Evolutionary conservation across 2,329 filamentous ascomycete species (phyloP).

Genomic region (Phyllachora maydis): DNA sequence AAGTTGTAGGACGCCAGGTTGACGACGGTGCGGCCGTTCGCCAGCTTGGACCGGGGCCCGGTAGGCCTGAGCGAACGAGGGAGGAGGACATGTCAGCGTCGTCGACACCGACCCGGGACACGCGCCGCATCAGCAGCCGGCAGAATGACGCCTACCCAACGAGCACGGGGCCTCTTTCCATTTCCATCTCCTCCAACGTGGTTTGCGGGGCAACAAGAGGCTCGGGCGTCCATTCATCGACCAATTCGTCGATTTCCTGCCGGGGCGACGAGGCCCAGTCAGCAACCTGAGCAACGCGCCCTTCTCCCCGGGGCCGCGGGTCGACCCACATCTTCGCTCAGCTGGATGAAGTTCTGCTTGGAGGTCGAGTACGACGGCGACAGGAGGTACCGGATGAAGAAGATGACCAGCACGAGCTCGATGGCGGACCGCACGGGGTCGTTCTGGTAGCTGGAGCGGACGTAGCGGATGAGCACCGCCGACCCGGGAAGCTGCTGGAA

Average conservation of each 20-base stretch:
- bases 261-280: slow-evolving; percentile 1
- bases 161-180: slow-evolving; percentile 71
- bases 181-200: slow-evolving; percentile 56
- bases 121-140: too few species aligned
- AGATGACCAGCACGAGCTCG: slow-evolving; percentile 82
- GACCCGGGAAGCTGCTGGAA: slow-evolving; percentile 90
- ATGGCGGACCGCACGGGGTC: slow-evolving; percentile 87
- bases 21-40: slow-evolving; percentile 72
- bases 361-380: slow-evolving; percentile 83
- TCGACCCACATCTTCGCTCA: slow-evolving; percentile 49
- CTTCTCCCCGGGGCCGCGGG: background rate
- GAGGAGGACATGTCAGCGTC: too few species aligned
- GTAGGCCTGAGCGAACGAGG: slow-evolving; percentile 39
- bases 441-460: slow-evolving; percentile 93
- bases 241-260: slow-evolving; percentile 81
- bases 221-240: slow-evolving; percentile 93
- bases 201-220: slow-evolving; percentile 63
- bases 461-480: slow-evolving; percentile 83
- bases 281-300: slow-evolving; percentile 2
- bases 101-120: too few species aligned
- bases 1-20: slow-evolving; percentile 95
- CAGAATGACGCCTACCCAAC: slow-evolving; percentile 45
- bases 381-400: slow-evolving; percentile 84
- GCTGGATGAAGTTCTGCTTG: slow-evolving; percentile 72
- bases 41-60: slow-evolving; percentile 74